A percentile compares a stretch with the other conserved stretches of the same genome.
These are phyloP conservation scores for Centella asiatica DNA, from an alignment of 129 eudicot genomes.

Conservation along the genomic window DNA sequence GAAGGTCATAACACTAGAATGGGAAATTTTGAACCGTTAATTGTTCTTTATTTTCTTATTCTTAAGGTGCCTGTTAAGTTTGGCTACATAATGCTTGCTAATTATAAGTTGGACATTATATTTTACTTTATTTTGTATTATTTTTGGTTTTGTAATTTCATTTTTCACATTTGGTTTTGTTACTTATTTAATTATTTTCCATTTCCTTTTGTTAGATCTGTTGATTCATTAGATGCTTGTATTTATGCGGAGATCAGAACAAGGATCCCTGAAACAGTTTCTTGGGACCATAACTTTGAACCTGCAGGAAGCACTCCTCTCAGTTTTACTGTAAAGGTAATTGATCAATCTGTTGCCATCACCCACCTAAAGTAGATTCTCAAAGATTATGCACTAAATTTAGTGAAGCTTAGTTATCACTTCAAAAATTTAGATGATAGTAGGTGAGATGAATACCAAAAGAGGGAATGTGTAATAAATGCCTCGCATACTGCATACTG, in stretches of 20 bases:
- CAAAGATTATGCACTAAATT: not conserved
- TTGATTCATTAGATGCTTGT: slow-evolving; percentile 71
- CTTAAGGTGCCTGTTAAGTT: too few species aligned
- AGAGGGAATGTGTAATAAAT: too few species aligned
- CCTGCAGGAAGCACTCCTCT: slow-evolving; percentile 91
- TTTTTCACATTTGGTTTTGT: not conserved
- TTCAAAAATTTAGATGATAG: not conserved
- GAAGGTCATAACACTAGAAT: not conserved
- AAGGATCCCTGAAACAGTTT: slow-evolving; percentile 83
- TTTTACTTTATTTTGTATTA: not conserved
- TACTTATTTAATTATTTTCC: not conserved
- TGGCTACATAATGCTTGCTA: too few species aligned
- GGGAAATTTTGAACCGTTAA: not conserved
- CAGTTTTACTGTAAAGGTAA: slow-evolving; percentile 85
- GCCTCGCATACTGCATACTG: not conserved
- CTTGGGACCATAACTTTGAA: slow-evolving; percentile 98
- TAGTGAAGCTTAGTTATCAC: not conserved
- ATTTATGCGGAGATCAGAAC: slow-evolving; percentile 94
- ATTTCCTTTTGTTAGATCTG: slow-evolving; percentile 39
- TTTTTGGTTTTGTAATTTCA: not conserved
- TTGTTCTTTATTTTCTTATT: too few species aligned
- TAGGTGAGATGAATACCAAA: not conserved
- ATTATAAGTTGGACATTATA: too few species aligned
- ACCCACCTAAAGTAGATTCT: not conserved
- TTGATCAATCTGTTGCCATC: slow-evolving; percentile 13